Evolutionary conservation across 1,139 yeast genomes (phyloP), one percentile per base, ranked within the genome.

Genomic region (Yamadazyma dushanensis): DNA sequence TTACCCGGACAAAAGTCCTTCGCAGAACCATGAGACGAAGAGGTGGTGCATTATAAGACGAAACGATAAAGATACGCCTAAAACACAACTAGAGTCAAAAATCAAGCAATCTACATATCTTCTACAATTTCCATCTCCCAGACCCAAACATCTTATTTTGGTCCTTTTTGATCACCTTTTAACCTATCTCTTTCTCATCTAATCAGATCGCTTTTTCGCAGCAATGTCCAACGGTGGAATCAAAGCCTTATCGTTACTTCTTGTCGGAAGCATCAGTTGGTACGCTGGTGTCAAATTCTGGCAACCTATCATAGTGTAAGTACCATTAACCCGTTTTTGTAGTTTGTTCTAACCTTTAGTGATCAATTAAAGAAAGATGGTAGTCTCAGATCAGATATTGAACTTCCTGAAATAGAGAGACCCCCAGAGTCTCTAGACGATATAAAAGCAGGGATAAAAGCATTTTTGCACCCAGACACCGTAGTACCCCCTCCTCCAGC

Each of bases 341-440:
- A 14, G 4, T 10, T n/a, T 8, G 6, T 50, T 48, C 52, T 45
- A 42, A 45, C 27, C 47, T 10, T 5, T 34, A 80, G 85, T 23
- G 92, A 83, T 39, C 84, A 76, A 47, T 66, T 86, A 40, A 69
- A 73, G 46, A 75, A 79, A 50, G 90, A 84, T 50, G 87, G 88
- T 2, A 73, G 75, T 38, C 66, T 86, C 38, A 70, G 89, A 48
- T 54, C 59, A 4, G 89, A 81, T 48, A 69, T 82, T 21, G 65
- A 65, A 13, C 61, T 80, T 17, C 80, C 78, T 1, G 66, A 73
- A 33, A 65, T 62, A 36, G 61, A 57, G 11, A 51, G 50, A 19
- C 63, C 57, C 28, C 74, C 74, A 7, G 50, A 56, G 24, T 58
- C 70, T 9, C 66, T 73, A 70, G 54, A 57, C 3, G 75, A 70